Conservation (phyloP, 352 stramenopile genomes). For the Phytophthora palmivora region DNA sequence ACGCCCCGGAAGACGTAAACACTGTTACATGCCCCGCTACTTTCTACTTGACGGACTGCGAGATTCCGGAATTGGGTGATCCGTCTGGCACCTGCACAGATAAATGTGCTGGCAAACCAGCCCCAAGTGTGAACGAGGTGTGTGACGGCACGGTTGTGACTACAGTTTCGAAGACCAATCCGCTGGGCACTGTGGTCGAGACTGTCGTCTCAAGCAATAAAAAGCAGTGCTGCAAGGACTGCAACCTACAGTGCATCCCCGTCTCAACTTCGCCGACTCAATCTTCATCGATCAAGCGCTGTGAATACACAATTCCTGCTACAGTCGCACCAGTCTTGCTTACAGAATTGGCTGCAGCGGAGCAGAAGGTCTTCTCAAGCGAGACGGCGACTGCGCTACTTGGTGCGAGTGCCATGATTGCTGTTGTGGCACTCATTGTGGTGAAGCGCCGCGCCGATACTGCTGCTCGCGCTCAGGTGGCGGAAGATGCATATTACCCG, state of each 20-base stretch:
- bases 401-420: constrained; percentile 52
- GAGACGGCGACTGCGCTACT: constrained; percentile 39
- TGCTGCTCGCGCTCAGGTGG: neutral
- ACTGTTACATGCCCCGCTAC: neutral
- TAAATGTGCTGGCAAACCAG: too few relatives aligned
- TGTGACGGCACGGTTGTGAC: constrained; percentile 52
- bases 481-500: constrained; percentile 65
- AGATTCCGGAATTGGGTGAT: too few relatives aligned
- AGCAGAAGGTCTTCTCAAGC: constrained; percentile 25
- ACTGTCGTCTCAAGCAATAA: too few relatives aligned
- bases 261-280: constrained; percentile 3
- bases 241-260: neutral
- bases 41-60: too few relatives aligned
- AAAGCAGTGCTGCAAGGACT: constrained; percentile 38
- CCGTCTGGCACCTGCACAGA: too few relatives aligned
- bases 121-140: too few relatives aligned
- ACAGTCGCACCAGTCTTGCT: neutral
- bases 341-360: constrained; percentile 21
- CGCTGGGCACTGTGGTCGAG: too few relatives aligned
- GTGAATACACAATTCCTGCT: constrained; percentile 10
- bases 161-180: too few relatives aligned
- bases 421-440: constrained; percentile 60
- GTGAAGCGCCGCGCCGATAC: constrained; percentile 37
- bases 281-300: constrained; percentile 37
- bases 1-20: constrained; percentile 18